A percentile compares a stretch with the other conserved stretches of the same genome.
These are phyloP conservation scores for Arthrinium phaeospermum DNA, from an alignment of 2,329 filamentous ascomycete genomes.

Conservation along the genomic window DNA sequence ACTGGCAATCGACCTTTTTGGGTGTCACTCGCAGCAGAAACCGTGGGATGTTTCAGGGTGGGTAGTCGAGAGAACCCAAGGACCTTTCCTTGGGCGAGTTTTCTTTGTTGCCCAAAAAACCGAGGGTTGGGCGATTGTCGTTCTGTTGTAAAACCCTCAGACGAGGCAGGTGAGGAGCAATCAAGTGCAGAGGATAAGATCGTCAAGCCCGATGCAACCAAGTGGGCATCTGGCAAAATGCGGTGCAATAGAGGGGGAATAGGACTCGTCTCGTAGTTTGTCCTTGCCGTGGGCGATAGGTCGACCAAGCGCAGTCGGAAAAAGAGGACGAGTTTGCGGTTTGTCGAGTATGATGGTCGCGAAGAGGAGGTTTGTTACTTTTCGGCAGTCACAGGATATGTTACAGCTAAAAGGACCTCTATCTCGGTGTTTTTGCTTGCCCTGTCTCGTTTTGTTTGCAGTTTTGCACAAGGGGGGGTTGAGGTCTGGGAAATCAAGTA, in stretches of 20 bases:
- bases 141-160: constrained; percentile 2
- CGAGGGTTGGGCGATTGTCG: constrained; percentile 1
- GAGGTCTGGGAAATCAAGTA: constrained; percentile 13
- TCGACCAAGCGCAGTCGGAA: neutral
- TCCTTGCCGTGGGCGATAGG: neutral
- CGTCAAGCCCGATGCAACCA: constrained; percentile 21
- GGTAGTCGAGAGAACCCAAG: constrained; percentile 1
- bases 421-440: constrained; percentile 9
- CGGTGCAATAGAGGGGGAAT: constrained; percentile 4
- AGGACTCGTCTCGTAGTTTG: constrained; percentile 9
- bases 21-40: neutral
- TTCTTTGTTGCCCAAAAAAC: neutral
- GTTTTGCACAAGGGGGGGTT: neutral
- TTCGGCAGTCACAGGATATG: constrained; percentile 1
- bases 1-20: neutral
- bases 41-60: constrained; percentile 2
- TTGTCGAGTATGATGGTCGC: constrained; percentile 7
- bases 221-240: constrained; percentile 18
- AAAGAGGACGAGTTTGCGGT: neutral
- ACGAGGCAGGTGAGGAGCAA: constrained; percentile 11
- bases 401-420: constrained; percentile 10
- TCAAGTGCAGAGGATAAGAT: constrained; percentile 19
- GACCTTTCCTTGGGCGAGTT: neutral
- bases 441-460: constrained; percentile 15
- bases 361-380: constrained; percentile 11